Evolutionary conservation across 2,329 filamentous ascomycete genomes (phyloP).

Genomic region (Acrodontium crateriforme): DNA sequence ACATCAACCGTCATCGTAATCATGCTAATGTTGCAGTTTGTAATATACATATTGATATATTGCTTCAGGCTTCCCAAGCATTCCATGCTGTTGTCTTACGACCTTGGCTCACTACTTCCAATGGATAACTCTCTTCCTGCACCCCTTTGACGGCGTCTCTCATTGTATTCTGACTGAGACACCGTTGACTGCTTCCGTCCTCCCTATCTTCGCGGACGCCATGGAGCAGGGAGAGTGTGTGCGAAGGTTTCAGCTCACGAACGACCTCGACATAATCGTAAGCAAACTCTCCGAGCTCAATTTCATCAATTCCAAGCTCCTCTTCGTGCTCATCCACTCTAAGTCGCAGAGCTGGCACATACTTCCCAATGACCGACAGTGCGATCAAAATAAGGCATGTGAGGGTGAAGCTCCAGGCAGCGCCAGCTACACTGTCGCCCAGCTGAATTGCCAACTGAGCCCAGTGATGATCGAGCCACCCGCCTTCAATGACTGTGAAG

Average conservation of each 20-base stretch:
- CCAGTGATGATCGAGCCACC: constrained; percentile 76
- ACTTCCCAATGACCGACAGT: constrained; percentile 55
- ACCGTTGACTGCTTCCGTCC: constrained; percentile 6
- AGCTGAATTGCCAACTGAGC: constrained; percentile 73
- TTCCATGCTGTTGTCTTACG: no score
- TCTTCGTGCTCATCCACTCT: constrained; percentile 66
- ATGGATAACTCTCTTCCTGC: constrained; percentile 1
- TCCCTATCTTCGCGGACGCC: constrained; percentile 3
- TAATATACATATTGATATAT: no score
- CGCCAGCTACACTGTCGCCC: constrained; percentile 64
- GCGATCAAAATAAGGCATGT: constrained; percentile 58
- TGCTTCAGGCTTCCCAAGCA: no score
- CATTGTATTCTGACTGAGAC: constrained; percentile 9
- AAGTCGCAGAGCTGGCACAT: constrained; percentile 61
- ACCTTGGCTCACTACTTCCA: neutral
- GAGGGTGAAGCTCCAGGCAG: constrained; percentile 62
- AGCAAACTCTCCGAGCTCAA: constrained; percentile 87
- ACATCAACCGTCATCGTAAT: no score
- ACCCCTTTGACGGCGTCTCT: constrained; percentile 3
- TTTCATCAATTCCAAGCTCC: constrained; percentile 70
- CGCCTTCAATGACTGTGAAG: constrained; percentile 50
- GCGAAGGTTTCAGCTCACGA: constrained; percentile 43
- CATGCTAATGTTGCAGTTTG: no score
- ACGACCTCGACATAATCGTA: constrained; percentile 85
- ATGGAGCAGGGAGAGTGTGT: constrained; percentile 3